Conservation (phyloP, 2,329 filamentous ascomycete genomes). For the Thelonectria blattea region DNA sequence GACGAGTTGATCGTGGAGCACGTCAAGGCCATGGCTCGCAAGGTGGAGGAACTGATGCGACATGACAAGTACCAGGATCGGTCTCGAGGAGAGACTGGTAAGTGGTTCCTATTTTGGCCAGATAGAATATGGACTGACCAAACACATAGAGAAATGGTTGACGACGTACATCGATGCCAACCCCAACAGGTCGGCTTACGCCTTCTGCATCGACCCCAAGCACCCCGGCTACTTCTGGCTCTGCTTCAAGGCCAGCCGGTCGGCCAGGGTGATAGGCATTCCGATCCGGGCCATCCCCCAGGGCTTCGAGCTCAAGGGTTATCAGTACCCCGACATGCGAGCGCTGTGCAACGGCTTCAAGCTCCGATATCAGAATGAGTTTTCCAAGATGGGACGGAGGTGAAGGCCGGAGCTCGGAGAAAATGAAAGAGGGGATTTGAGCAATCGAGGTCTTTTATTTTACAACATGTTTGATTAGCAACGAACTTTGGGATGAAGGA, state of each 20-base stretch:
- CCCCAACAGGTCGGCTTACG: conserved; percentile 89
- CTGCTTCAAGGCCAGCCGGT: conserved; percentile 90
- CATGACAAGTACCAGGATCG: conserved; percentile 92
- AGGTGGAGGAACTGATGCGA: conserved; percentile 94
- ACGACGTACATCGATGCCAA: conserved; percentile 96
- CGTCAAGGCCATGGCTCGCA: conserved; percentile 96
- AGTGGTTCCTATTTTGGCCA: conserved; percentile 46
- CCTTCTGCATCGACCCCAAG: conserved; percentile 92
- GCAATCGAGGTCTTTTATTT: conserved; percentile 4
- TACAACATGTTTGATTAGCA: conserved; percentile 22
- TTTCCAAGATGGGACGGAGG: conserved; percentile 63
- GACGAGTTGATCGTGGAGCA: conserved; percentile 98
- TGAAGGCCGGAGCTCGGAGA: conserved; percentile 26
- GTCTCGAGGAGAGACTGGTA: conserved; percentile 83
- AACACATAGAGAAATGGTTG: conserved; percentile 84
- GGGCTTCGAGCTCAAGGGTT: conserved; percentile 88
- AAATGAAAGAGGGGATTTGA: neutral
- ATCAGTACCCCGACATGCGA: conserved; percentile 91
- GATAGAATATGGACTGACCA: conserved; percentile 27
- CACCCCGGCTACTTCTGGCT: conserved; percentile 94
- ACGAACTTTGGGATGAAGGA: conserved; percentile 11
- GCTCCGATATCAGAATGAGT: conserved; percentile 71
- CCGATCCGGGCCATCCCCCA: conserved; percentile 90
- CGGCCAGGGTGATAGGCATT: conserved; percentile 77
- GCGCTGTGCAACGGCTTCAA: conserved; percentile 98